Evolutionary conservation across 108 stramenopile species (phyloP).

Genomic region (Fragilariopsis cylindrus): DNA sequence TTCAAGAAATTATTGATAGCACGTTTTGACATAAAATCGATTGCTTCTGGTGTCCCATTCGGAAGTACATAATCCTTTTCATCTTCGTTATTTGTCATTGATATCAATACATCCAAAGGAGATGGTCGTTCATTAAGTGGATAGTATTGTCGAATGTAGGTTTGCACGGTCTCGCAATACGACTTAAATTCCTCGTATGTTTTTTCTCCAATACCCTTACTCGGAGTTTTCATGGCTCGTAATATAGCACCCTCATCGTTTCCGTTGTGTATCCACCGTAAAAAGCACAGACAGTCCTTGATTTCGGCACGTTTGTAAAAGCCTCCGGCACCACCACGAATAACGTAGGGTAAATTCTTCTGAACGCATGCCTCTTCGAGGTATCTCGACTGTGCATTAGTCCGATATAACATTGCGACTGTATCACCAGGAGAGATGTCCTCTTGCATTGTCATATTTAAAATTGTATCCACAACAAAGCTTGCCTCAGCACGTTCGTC

Average conservation of each 20-base stretch:
- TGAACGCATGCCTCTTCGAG: constrained; percentile 89
- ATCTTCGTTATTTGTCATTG: constrained; percentile 33
- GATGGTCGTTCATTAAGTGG: constrained; percentile 37
- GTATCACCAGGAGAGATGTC: constrained; percentile 41
- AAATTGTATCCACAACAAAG: constrained; percentile 69
- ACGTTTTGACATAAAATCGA: constrained; percentile 54
- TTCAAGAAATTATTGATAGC: constrained; percentile 57
- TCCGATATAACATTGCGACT: constrained; percentile 86
- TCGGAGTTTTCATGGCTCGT: constrained; percentile 73
- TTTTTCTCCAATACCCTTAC: constrained; percentile 68
- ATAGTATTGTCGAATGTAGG: constrained; percentile 20
- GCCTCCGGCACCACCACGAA: constrained; percentile 67
- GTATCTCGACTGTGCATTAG: constrained; percentile 88
- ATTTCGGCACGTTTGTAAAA: constrained; percentile 83
- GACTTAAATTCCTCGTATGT: constrained; percentile 56
- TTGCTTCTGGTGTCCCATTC: constrained; percentile 20
- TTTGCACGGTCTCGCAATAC: constrained; percentile 59
- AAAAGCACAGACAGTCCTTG: constrained; percentile 76
- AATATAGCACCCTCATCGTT: constrained; percentile 69
- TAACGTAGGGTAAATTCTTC: constrained; percentile 69
- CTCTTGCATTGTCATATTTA: constrained; percentile 51
- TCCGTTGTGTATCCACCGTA: constrained; percentile 71
- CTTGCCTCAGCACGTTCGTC: constrained; percentile 73
- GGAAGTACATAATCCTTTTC: constrained; percentile 5
- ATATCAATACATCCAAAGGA: constrained; percentile 66